Conservation (phyloP, 768 basidiomycete genomes). For the Termitomyces eurrhizus region DNA sequence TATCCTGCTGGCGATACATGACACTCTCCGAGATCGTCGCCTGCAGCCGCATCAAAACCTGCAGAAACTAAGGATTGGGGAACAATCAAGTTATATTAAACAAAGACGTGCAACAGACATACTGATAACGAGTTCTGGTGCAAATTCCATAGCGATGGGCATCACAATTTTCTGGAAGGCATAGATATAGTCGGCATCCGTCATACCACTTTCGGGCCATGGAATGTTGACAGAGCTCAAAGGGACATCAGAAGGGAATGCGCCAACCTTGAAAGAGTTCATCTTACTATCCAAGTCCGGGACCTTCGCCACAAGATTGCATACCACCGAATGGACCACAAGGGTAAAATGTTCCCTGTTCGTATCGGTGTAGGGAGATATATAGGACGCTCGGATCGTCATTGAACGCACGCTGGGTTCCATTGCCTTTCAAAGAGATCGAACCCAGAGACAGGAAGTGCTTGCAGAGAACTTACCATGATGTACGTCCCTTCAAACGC, state of each 20-base stretch:
- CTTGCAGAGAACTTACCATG: conserved; percentile 49
- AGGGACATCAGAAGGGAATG: conserved; percentile 8
- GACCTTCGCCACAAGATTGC: conserved; percentile 80
- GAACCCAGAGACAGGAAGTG: background rate
- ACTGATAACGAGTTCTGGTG: conserved; percentile 96
- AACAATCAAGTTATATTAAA: background rate
- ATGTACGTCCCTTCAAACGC: conserved; percentile 68
- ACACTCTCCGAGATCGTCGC: conserved; percentile 90
- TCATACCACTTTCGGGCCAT: conserved; percentile 87
- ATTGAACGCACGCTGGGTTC: conserved; percentile 94
- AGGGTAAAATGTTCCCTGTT: conserved; percentile 89
- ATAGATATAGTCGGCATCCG: conserved; percentile 93
- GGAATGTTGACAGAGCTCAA: conserved; percentile 91
- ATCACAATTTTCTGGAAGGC: conserved; percentile 95
- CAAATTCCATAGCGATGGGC: conserved; percentile 96
- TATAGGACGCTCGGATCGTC: conserved; percentile 91
- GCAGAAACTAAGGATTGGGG: conserved; percentile 70
- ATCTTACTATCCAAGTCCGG: conserved; percentile 82
- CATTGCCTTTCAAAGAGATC: conserved; percentile 68
- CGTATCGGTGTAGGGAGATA: conserved; percentile 93
- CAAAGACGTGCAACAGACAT: conserved; percentile 24
- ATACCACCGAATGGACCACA: conserved; percentile 86
- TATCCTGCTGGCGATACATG: conserved; percentile 89
- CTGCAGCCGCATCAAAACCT: conserved; percentile 94
- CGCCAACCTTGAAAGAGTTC: conserved; percentile 4